These are phyloP conservation scores for Rhytidiadelphus loreus DNA, from an alignment of 225 moss, liverwort and hornwort species.

Conservation along the genomic window DNA sequence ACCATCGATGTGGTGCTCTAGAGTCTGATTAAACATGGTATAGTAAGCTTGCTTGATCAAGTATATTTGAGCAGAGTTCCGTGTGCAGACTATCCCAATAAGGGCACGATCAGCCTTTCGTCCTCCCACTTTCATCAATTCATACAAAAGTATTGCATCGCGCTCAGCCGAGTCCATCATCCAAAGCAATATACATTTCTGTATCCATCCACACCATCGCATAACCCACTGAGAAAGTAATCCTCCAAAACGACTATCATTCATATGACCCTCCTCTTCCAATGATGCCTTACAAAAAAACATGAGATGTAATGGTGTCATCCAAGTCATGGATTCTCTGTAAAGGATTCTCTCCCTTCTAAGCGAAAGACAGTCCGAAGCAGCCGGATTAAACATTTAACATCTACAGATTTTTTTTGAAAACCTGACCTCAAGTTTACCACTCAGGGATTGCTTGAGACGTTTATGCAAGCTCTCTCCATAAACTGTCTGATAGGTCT, in stretches of 20 bases:
- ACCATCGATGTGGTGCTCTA: slow-evolving; percentile 49
- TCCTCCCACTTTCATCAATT: slow-evolving; percentile 37
- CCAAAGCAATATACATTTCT: slow-evolving; percentile 57
- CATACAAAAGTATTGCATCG: slow-evolving; percentile 47
- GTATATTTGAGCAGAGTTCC: slow-evolving; percentile 41
- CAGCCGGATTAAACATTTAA: neutral
- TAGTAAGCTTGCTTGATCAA: slow-evolving; percentile 60
- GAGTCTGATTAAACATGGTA: slow-evolving; percentile 45
- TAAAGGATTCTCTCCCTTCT: neutral
- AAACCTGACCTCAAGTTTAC: slow-evolving; percentile 47
- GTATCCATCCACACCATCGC: slow-evolving; percentile 3
- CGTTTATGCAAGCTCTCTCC: slow-evolving; percentile 55
- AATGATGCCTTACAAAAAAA: neutral
- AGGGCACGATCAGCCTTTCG: slow-evolving; percentile 44
- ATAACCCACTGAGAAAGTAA: neutral
- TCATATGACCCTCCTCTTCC: neutral
- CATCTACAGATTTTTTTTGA: neutral
- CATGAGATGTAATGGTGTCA: neutral
- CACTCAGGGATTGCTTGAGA: slow-evolving; percentile 40
- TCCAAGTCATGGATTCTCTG: neutral
- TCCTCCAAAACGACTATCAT: neutral
- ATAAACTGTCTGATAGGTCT: slow-evolving; percentile 38
- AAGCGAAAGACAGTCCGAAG: neutral
- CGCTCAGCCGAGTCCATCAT: slow-evolving; percentile 61
- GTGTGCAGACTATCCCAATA: slow-evolving; percentile 44